Evolutionary conservation across 2,329 filamentous ascomycete species (phyloP), one percentile per base, ranked within the genome.

Genomic region (Trichoderma gracile): DNA sequence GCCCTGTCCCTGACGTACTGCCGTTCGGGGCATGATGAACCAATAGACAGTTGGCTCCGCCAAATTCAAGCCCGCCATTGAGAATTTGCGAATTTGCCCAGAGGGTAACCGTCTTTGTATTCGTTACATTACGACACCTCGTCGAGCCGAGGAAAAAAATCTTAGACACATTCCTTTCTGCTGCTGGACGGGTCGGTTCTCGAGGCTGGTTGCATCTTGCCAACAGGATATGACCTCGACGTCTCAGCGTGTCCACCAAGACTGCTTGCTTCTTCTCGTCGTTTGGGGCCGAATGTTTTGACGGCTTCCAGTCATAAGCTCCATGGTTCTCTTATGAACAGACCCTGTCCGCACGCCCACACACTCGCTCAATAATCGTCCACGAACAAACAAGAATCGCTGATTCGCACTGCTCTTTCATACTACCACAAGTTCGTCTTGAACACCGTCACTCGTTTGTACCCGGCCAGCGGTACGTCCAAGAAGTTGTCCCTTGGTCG

Each of bases 21-120:
- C 59, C 62, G 19, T 58, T 64, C 58, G 62, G 62, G 62, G 62
- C 38, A 58, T 58, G 46, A 52, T 53, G 57, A 45, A 64, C 54
- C 14, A 63, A 30, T 12, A 64, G 46, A 27, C 46, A 21, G 40
- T 58, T 58, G 46, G 45, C 54, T 64, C 53, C 54, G 53, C 50
- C 33, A 38, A 12, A 38, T 38, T 10, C 62, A 56, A 63, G 42
- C 43, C 54, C 54, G 43, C 43, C 53, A 57, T 58, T 64, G 53
- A 64, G 56, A 59, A 59, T 59, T 59, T 40, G 56, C 56, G 61
- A 57, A 33, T 43, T 19, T 53, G 38, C 62, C 33, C 46, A 45
- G 62, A 57, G 43, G 38, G 60, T 10, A 56, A 23, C 43, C 17
- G 23, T 49, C 43, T 40, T 30, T 42, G 27, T 56, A 27, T 63